phyloP scores from a whole-genome alignment of 176 grass and related monocot species.

The Triticum timopheevii region DNA sequence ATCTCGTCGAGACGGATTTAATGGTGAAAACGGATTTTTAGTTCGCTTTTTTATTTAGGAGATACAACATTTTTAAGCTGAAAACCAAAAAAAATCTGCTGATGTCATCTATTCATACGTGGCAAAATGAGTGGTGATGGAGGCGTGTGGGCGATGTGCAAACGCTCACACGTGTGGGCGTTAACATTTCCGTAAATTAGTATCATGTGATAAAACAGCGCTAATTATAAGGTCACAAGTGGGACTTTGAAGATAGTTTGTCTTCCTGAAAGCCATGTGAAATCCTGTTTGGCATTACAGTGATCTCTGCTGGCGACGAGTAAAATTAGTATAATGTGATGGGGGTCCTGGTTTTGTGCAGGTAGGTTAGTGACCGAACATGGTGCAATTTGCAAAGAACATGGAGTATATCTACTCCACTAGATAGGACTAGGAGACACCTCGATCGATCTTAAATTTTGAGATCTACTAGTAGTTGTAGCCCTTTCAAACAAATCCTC shows the following conservation, averaged over 20 bases:
- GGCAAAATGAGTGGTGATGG: too few species aligned
- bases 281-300: slow-evolving; percentile 18
- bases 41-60: too few species aligned
- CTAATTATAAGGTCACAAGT: neutral
- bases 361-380: neutral
- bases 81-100: too few species aligned
- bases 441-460: neutral
- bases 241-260: neutral
- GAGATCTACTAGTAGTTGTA: neutral
- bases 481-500: neutral
- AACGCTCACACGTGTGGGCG: too few species aligned
- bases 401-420: neutral
- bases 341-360: neutral
- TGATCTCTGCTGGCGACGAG: neutral
- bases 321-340: neutral
- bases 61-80: too few species aligned
- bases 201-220: neutral
- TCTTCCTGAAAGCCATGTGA: slow-evolving; percentile 5
- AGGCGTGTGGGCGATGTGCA: too few species aligned
- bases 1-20: too few species aligned
- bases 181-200: too few species aligned
- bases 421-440: neutral
- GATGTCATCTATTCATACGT: too few species aligned
- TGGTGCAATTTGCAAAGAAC: slow-evolving; percentile 9
- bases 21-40: too few species aligned